Conservation (phyloP, 306 rosid genomes). For the Castanea crenata region DNA sequence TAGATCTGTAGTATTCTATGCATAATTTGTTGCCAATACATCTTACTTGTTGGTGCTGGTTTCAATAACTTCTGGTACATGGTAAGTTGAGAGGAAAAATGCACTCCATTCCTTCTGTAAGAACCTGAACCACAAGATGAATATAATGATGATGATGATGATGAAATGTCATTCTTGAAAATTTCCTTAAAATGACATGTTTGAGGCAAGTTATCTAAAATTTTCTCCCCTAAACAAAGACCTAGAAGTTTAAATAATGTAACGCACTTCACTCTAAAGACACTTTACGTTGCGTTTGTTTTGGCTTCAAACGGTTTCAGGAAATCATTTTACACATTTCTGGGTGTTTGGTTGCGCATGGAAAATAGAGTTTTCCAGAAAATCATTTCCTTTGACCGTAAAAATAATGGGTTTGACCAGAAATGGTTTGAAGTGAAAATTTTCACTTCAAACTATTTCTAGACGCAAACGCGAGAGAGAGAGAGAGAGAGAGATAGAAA, state of each 20-base stretch:
- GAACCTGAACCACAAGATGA: slow-evolving; percentile 56
- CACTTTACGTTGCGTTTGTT: too few relatives aligned
- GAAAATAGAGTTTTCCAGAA: too few relatives aligned
- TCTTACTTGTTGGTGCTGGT: slow-evolving; percentile 48
- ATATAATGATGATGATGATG: not conserved
- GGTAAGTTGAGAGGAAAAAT: slow-evolving; percentile 67
- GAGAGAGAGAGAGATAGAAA: too few relatives aligned
- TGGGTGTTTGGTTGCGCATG: too few relatives aligned
- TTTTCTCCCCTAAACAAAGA: not conserved
- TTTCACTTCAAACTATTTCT: too few relatives aligned
- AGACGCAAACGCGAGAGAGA: too few relatives aligned
- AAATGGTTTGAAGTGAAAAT: too few relatives aligned
- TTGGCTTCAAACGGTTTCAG: too few relatives aligned
- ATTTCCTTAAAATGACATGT: not conserved
- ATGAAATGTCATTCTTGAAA: not conserved
- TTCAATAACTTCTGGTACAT: slow-evolving; percentile 55
- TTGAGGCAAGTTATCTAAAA: not conserved
- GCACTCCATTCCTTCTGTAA: slow-evolving; percentile 53
- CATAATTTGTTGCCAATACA: slow-evolving; percentile 20
- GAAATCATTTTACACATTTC: too few relatives aligned
- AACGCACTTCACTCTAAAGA: not conserved
- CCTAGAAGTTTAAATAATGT: not conserved
- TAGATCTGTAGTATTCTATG: slow-evolving; percentile 21
- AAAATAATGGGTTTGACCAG: too few relatives aligned
- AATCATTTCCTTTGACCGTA: too few relatives aligned